A percentile compares a stretch with the other conserved stretches of the same genome.
Conservation (phyloP, 192 early-diverging fungal genomes). For the Coemansia sp. region DNA sequence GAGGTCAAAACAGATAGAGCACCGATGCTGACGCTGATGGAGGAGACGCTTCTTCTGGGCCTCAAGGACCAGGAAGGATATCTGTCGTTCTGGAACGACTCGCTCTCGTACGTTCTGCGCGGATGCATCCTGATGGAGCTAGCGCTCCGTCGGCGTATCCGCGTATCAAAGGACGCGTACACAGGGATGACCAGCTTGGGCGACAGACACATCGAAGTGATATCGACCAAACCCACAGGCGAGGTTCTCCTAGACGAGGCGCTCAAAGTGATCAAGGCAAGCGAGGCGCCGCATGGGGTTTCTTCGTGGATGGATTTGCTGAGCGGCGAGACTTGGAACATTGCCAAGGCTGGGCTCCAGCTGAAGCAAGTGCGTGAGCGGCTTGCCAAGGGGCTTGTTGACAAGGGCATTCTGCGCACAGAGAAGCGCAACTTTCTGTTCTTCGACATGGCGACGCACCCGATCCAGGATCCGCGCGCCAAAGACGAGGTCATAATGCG, state of each 20-base stretch:
- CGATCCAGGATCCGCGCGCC: slow-evolving; percentile 80
- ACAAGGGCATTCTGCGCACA: slow-evolving; percentile 94
- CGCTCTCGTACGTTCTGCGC: slow-evolving; percentile 92
- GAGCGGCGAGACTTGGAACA: slow-evolving; percentile 99
- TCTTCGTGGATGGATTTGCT: slow-evolving; percentile 95
- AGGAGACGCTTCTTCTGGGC: slow-evolving; percentile 91
- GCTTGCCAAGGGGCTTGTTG: slow-evolving; percentile 95
- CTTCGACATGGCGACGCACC: slow-evolving; percentile 98
- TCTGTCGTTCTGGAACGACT: slow-evolving; percentile 99
- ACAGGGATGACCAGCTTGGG: slow-evolving; percentile 62
- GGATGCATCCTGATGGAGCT: slow-evolving; percentile 97
- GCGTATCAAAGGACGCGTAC: slow-evolving; percentile 80
- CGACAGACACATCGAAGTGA: slow-evolving; percentile 83
- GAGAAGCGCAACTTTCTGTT: slow-evolving; percentile 95
- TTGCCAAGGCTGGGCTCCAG: slow-evolving; percentile 95
- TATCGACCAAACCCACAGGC: slow-evolving; percentile 79
- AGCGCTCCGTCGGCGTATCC: slow-evolving; percentile 86
- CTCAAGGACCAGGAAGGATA: slow-evolving; percentile 93
- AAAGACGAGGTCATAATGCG: slow-evolving; percentile 88
- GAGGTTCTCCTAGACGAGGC: slow-evolving; percentile 97
- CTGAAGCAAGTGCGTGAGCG: slow-evolving; percentile 97
- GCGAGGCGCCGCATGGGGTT: slow-evolving; percentile 73
- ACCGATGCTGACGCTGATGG: slow-evolving; percentile 88
- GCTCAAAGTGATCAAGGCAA: slow-evolving; percentile 85
- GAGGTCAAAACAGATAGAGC: slow-evolving; percentile 46